Evolutionary conservation across 129 eudicot genomes (phyloP), one percentile per base, ranked within the genome.

Genomic region (Tagetes patula): DNA sequence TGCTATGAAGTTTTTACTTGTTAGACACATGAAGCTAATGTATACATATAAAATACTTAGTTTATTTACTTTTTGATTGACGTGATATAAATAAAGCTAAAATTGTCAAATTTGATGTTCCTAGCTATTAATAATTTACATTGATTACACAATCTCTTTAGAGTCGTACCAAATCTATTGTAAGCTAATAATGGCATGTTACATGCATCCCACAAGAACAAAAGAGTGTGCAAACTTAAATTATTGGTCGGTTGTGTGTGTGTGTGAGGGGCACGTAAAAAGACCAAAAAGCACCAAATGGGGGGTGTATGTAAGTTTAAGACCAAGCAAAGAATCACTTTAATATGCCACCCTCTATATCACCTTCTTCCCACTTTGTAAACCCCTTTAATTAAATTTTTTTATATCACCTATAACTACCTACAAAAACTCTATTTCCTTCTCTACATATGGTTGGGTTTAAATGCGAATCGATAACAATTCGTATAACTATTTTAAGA

Each of bases 241-340:
- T 78, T 42, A 78, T 78, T 71, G 67, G 71, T 65, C 31, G 37
- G 65, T 70, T 77, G 76, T 61, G 43, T 70, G 75, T 53, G 69
- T 60, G 77, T 59, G 82, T 78, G 82, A 52, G 82, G 67, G 60
- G 82, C 82, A 71, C 82, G 77, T 78, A 78, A 50, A 38, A 48
- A 60, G 50, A 42, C 67, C 73, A 67, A 68, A 76, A 58, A 58
- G 75, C 68, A 53, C 72, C 60, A 78, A 61, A 63, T 64, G 53
- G 66, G 77, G 69, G 1, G 77, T 78, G 56, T 61, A 62, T 70
- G 58, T 45, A 41, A 63, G 77, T 78, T 78, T 68, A 49, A 43
- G 67, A 71, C 76, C 71, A 77, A 70, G 71, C 46, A 77, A 78
- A 72, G 73, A 71, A 78, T 78, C 78, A 72, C 77, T 78, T 78